Evolutionary conservation across 495 filamentous ascomycete species (phyloP).

Genomic region (Tuber magnatum): DNA sequence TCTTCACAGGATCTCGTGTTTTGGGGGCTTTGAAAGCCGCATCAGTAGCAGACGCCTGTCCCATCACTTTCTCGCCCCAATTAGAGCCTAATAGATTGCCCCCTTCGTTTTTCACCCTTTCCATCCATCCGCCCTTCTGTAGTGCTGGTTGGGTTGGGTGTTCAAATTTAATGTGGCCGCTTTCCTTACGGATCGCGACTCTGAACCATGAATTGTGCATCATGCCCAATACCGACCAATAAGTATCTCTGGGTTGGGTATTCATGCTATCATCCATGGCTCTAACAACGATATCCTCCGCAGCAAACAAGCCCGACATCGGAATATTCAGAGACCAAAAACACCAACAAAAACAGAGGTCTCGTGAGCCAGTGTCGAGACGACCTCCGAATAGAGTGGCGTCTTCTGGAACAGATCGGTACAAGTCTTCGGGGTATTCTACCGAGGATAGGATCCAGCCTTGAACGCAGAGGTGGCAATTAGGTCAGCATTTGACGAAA

Average conservation of each 20-base stretch:
- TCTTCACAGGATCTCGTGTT: constrained; percentile 59
- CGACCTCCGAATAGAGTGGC: constrained; percentile 67
- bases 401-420: constrained; percentile 51
- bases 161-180: constrained; percentile 60
- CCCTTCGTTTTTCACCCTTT: constrained; percentile 79
- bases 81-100: constrained; percentile 73
- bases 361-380: constrained; percentile 75
- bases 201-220: constrained; percentile 98
- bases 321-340: constrained; percentile 79
- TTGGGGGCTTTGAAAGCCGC: constrained; percentile 41
- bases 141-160: constrained; percentile 81
- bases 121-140: constrained; percentile 85
- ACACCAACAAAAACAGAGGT: constrained; percentile 85
- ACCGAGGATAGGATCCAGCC: constrained; percentile 77
- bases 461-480: constrained; percentile 23
- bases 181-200: constrained; percentile 66
- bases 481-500: constrained; percentile 24
- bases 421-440: constrained; percentile 79
- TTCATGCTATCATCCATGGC: constrained; percentile 91
- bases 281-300: constrained; percentile 71
- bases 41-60: constrained; percentile 38
- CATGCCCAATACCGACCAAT: constrained; percentile 95
- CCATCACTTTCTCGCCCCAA: constrained; percentile 70
- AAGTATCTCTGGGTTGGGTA: constrained; percentile 86
- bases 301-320: constrained; percentile 53